Evolutionary conservation across 805 yeast species (phyloP).

Genomic region (Nakazawaea peltata): DNA sequence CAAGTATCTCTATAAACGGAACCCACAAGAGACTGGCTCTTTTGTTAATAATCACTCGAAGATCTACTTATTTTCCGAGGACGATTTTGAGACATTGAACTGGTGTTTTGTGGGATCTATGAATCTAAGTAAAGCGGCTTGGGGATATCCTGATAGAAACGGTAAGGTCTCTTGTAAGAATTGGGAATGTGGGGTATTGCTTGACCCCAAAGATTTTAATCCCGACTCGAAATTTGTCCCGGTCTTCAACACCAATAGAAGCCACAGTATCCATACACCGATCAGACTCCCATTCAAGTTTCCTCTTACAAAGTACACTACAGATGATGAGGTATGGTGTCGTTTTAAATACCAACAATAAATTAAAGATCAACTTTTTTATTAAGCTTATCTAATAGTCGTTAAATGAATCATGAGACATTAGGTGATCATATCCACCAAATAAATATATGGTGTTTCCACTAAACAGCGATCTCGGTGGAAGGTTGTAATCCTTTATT

Average conservation of each 20-base stretch:
- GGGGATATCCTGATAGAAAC: slow-evolving; percentile 49
- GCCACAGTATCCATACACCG: slow-evolving; percentile 18
- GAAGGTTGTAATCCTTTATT: too few species aligned
- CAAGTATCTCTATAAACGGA: slow-evolving; percentile 41
- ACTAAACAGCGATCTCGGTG: too few species aligned
- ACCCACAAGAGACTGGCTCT: slow-evolving; percentile 17
- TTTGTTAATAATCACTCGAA: slow-evolving; percentile 44
- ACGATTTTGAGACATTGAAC: slow-evolving; percentile 38
- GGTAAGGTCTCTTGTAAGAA: slow-evolving; percentile 12
- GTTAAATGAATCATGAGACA: too few species aligned
- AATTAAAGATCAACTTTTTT: too few species aligned
- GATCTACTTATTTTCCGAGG: slow-evolving; percentile 49
- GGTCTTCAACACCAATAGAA: slow-evolving; percentile 28
- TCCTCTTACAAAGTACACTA: slow-evolving; percentile 36
- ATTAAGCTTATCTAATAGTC: too few species aligned
- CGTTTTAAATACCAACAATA: too few species aligned
- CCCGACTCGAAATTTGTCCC: slow-evolving; percentile 30
- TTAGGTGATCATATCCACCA: too few species aligned
- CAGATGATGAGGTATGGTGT: slow-evolving; percentile 44
- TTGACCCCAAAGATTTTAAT: slow-evolving; percentile 24
- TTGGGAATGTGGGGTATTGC: slow-evolving; percentile 44
- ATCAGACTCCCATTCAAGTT: slow-evolving; percentile 46
- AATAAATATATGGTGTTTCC: too few species aligned
- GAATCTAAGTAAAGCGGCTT: slow-evolving; percentile 69
- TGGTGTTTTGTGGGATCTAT: slow-evolving; percentile 76